A percentile compares a stretch with the other conserved stretches of the same genome.
Evolutionary conservation across 1,139 yeast genomes (phyloP).

Genomic region (Protomyces arabidopsidicola): DNA sequence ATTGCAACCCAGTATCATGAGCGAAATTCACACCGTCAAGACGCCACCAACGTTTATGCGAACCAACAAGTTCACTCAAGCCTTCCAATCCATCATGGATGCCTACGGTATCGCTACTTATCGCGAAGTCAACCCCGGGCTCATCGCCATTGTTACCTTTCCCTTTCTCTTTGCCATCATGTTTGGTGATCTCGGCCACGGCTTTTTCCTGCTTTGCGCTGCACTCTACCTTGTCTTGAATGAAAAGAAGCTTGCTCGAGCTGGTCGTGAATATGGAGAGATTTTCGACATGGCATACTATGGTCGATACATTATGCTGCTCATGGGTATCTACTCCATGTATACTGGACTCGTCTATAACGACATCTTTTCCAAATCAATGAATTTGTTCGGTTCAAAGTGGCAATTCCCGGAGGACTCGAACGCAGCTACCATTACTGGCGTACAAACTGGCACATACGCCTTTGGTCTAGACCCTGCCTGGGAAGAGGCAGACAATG

Average conservation of each 20-base stretch:
- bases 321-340: conserved; percentile 92
- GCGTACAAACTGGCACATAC: conserved; percentile 63
- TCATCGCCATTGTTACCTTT: conserved; percentile 89
- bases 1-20: conserved; percentile 70
- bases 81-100: conserved; percentile 89
- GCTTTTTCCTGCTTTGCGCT: conserved; percentile 68
- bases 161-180: conserved; percentile 98
- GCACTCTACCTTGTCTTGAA: conserved; percentile 65
- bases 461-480: conserved; percentile 85
- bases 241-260: conserved; percentile 59
- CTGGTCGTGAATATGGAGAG: conserved; percentile 65
- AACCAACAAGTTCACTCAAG: conserved; percentile 85
- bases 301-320: conserved; percentile 80
- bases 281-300: conserved; percentile 92
- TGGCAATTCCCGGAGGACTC: conserved; percentile 86
- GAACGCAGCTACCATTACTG: conserved; percentile 59
- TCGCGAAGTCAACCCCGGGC: conserved; percentile 92
- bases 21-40: conserved; percentile 71
- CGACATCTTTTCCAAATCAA: conserved; percentile 83
- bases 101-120: conserved; percentile 93
- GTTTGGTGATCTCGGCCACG: conserved; percentile 99
- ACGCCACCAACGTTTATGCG: conserved; percentile 92
- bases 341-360: conserved; percentile 91
- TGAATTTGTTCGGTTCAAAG: conserved; percentile 79
- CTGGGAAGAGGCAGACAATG: conserved; percentile 97